A percentile compares a stretch with the other conserved stretches of the same genome.
phyloP scores from a whole-genome alignment of 176 grass and related monocot species.

The Luzula sylvatica region DNA sequence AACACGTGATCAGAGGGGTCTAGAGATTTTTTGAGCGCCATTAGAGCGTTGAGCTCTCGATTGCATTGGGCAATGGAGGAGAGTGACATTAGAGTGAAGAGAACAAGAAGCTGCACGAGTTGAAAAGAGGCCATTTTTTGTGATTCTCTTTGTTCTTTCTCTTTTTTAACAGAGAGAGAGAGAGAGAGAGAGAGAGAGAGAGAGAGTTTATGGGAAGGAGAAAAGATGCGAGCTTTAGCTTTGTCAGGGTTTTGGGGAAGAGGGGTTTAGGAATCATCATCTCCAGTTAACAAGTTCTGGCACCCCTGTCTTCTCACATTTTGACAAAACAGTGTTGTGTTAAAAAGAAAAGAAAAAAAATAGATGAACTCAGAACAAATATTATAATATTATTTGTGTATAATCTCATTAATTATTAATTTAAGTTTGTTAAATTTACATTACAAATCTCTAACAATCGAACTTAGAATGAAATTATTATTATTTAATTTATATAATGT shows the following conservation, averaged over 20 bases:
- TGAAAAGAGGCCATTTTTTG: background rate
- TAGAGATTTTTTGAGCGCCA: conserved; percentile 42
- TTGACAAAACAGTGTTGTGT: too few relatives aligned
- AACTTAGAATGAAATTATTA: too few relatives aligned
- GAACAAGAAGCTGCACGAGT: background rate
- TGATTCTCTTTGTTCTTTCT: background rate
- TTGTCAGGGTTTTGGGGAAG: conserved; percentile 16
- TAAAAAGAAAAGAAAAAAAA: too few relatives aligned
- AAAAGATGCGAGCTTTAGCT: background rate
- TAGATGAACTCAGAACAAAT: too few relatives aligned
- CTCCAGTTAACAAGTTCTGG: too few relatives aligned
- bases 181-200: background rate
- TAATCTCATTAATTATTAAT: too few relatives aligned
- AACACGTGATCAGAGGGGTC: conserved; percentile 51
- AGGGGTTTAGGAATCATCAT: too few relatives aligned
- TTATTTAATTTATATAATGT: too few relatives aligned
- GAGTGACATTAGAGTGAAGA: background rate
- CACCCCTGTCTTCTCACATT: too few relatives aligned
- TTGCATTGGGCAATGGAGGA: background rate
- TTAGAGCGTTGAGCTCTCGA: conserved; percentile 29
- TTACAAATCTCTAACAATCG: too few relatives aligned
- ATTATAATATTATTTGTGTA: too few relatives aligned
- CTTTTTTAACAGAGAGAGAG: background rate
- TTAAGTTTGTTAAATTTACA: too few relatives aligned
- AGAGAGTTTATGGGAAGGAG: background rate